Base-by-base conservation (phyloP, 1,139 yeast genomes). In the Hanseniaspora gamundiae region DNA sequence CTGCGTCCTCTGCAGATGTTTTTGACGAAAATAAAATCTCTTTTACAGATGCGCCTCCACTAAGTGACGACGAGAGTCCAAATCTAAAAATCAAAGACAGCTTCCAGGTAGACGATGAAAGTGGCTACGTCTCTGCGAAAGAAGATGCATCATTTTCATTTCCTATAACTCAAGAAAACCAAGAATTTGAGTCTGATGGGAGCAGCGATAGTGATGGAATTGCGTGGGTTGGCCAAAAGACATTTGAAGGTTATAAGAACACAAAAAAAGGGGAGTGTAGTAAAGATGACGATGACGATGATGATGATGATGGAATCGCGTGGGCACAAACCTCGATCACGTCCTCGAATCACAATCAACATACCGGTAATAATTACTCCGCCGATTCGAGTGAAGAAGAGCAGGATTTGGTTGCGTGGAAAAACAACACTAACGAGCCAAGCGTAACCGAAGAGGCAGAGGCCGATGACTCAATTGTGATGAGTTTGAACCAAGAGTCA, bases 31-130 rank as follows among this genome's bases (percentile, higher is more conserved):
- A 80, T 52, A 73, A 69, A 10, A 71, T 85, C 19, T 73, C 78
- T 1, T 88, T 88, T 62, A 84, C 73, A n/a, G 78, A 73, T 49
- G 87, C 78, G 1, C 88, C 94, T 0, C 67, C 59, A 2, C 61
- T 74, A 21, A 65, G 68, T 5, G 77, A 73, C 6, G 69, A 65
- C 11, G 63, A 59, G 41, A 11, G 66, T 4, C 9, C 17, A 10
- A 14, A 14, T 6, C 19, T 65, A 28, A 72, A 68, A 40, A 69
- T 64, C 24, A 69, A 64, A 28, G 65, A 66, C 8, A 16, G 17
- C 16, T 35, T 38, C 13, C 36, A 24, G 14, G 27, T 19, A 4
- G 75, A 68, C 47, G 80, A 71, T 44, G 83, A 75, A 4, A 33
- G 16, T 17, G 22, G n/a, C 7, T 17, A n/a, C 13, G n/a, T 17